Evolutionary conservation across 257 asterid genomes (phyloP).

Genomic region (Gentiana macrophylla): DNA sequence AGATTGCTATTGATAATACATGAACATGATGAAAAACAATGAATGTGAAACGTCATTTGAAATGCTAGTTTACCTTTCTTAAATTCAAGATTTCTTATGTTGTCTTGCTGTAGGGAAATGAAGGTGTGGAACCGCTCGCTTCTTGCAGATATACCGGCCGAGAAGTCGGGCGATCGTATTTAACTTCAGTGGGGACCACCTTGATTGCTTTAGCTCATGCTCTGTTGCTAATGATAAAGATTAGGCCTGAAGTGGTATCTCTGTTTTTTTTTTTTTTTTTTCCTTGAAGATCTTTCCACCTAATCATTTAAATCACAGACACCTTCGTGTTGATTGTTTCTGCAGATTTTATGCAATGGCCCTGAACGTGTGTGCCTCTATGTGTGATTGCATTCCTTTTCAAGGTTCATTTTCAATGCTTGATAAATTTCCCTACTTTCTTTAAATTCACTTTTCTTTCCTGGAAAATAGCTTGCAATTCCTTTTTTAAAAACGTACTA

Average conservation of each 20-base stretch:
- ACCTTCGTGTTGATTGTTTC: not conserved
- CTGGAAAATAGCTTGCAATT: not conserved
- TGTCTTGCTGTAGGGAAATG: slow-evolving; percentile 47
- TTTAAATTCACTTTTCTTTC: not conserved
- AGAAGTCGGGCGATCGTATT: slow-evolving; percentile 88
- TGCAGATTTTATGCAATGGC: slow-evolving; percentile 83
- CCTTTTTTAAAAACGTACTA: too few relatives aligned
- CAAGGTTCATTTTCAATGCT: slow-evolving; percentile 42
- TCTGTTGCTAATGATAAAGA: slow-evolving; percentile 82
- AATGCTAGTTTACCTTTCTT: too few relatives aligned
- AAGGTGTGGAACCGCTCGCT: slow-evolving; percentile 32
- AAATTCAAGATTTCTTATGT: too few relatives aligned
- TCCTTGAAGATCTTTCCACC: not conserved
- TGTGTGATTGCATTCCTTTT: slow-evolving; percentile 60
- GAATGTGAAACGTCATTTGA: too few relatives aligned
- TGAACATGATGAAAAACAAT: too few relatives aligned
- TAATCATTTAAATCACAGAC: not conserved
- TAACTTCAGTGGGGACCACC: slow-evolving; percentile 84
- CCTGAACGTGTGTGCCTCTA: slow-evolving; percentile 88
- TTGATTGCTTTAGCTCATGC: slow-evolving; percentile 71
- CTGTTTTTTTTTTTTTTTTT: slow-evolving; percentile 1
- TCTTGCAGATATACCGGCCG: slow-evolving; percentile 83
- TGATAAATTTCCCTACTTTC: not conserved
- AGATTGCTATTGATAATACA: too few relatives aligned
- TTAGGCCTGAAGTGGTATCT: slow-evolving; percentile 89